Percentiles rank a stretch among this genome's conserved stretches.
Evolutionary conservation across 139 green algal genomes (phyloP).

Genomic region (Dunaliella sp.): DNA sequence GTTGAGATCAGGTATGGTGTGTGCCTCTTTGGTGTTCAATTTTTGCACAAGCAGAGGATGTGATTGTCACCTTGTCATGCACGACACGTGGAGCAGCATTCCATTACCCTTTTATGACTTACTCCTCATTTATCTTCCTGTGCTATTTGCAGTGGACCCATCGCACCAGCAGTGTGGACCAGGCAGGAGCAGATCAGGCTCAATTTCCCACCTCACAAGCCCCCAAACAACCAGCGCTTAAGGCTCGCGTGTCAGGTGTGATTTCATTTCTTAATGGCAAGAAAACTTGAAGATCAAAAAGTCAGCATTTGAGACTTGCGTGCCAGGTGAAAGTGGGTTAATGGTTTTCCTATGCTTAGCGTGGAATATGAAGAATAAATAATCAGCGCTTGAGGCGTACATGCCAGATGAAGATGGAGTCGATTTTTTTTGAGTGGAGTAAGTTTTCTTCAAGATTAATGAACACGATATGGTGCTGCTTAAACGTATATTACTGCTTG

Average conservation of each 20-base stretch:
- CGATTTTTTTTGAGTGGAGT: neutral
- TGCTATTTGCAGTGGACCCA: neutral
- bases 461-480: neutral
- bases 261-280: too few relatives aligned
- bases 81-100: too few relatives aligned
- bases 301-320: constrained; percentile 29
- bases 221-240: constrained; percentile 32
- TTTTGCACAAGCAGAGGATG: too few relatives aligned
- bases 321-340: constrained; percentile 8
- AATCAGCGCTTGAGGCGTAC: neutral
- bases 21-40: neutral
- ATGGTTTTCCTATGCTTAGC: too few relatives aligned
- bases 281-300: too few relatives aligned
- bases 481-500: too few relatives aligned
- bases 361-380: neutral
- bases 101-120: neutral
- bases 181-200: constrained; percentile 25
- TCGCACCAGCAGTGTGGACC: neutral
- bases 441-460: neutral
- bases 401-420: constrained; percentile 5
- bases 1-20: constrained; percentile 31
- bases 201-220: constrained; percentile 41
- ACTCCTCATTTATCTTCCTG: neutral
- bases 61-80: too few relatives aligned
- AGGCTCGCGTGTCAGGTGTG: constrained; percentile 26